Percentiles rank a stretch among this genome's conserved stretches.
These are phyloP conservation scores for Sporothrix mexicana DNA, from an alignment of 2,329 filamentous ascomycete species.

Conservation along the genomic window DNA sequence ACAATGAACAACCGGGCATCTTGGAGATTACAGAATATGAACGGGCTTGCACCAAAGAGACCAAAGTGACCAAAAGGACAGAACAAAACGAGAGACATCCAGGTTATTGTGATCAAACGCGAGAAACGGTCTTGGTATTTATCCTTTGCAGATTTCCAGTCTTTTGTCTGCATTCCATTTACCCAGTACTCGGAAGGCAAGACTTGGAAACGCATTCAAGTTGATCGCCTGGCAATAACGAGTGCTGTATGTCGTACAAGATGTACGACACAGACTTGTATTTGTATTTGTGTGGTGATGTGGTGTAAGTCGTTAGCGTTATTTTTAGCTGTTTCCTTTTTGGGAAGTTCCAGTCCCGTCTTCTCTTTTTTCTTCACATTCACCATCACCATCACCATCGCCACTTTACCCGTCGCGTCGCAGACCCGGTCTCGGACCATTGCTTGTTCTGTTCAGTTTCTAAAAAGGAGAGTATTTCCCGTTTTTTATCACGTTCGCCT, in stretches of 20 bases:
- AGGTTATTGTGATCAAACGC: neutral
- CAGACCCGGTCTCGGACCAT: slow-evolving; percentile 20
- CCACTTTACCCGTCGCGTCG: neutral
- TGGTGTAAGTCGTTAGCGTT: slow-evolving; percentile 10
- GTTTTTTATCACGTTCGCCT: neutral
- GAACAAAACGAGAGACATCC: neutral
- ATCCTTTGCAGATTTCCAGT: neutral
- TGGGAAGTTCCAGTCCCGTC: neutral
- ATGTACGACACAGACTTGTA: neutral
- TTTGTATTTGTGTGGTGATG: neutral
- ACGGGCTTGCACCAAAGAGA: neutral
- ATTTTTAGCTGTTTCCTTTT: slow-evolving; percentile 18
- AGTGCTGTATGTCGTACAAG: no score
- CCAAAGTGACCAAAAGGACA: neutral
- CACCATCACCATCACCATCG: neutral
- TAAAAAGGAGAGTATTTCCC: no score
- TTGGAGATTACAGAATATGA: neutral
- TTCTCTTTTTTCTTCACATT: neutral
- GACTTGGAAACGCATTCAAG: neutral
- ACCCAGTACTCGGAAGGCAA: slow-evolving; percentile 7
- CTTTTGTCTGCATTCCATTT: neutral
- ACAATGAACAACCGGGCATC: neutral
- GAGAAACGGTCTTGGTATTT: neutral
- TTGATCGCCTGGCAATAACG: neutral
- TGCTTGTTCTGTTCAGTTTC: slow-evolving; percentile 6